These are phyloP conservation scores for Mortierella polycephala DNA, from an alignment of 371 early-diverging fungal genomes.

Conservation along the genomic window DNA sequence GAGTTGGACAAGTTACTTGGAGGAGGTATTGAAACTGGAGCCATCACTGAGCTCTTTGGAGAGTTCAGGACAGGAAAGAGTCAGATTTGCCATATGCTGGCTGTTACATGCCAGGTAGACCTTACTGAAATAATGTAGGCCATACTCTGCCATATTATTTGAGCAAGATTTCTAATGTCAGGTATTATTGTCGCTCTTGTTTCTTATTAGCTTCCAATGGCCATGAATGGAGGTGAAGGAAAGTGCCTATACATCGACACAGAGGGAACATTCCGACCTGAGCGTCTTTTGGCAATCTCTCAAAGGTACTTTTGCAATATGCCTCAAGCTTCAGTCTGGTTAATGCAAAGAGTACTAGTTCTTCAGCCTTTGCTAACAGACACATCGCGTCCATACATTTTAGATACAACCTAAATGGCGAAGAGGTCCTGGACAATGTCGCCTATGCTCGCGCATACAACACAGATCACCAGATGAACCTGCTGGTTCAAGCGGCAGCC, in stretches of 20 bases:
- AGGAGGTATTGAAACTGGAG: slow-evolving; percentile 98
- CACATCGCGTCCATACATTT: too few species aligned
- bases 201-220: slow-evolving; percentile 74
- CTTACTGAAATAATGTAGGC: neutral
- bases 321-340: too few species aligned
- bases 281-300: slow-evolving; percentile 91
- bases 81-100: slow-evolving; percentile 98
- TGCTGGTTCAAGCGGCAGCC: slow-evolving; percentile 93
- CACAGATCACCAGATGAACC: slow-evolving; percentile 95
- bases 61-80: slow-evolving; percentile 99
- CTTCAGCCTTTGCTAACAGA: too few species aligned
- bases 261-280: slow-evolving; percentile 99
- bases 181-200: slow-evolving; percentile 13
- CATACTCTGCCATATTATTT: neutral
- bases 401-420: slow-evolving; percentile 87
- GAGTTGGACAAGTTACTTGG: slow-evolving; percentile 97
- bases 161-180: neutral
- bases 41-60: slow-evolving; percentile 99
- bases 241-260: slow-evolving; percentile 99
- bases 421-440: slow-evolving; percentile 95
- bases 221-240: slow-evolving; percentile 96
- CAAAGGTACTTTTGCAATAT: slow-evolving; percentile 68
- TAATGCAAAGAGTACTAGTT: neutral
- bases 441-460: slow-evolving; percentile 98
- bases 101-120: slow-evolving; percentile 96